A percentile compares a stretch with the other conserved stretches of the same genome.
phyloP scores from a whole-genome alignment of 805 yeast genomes.

The Yarrowia sp. region DNA sequence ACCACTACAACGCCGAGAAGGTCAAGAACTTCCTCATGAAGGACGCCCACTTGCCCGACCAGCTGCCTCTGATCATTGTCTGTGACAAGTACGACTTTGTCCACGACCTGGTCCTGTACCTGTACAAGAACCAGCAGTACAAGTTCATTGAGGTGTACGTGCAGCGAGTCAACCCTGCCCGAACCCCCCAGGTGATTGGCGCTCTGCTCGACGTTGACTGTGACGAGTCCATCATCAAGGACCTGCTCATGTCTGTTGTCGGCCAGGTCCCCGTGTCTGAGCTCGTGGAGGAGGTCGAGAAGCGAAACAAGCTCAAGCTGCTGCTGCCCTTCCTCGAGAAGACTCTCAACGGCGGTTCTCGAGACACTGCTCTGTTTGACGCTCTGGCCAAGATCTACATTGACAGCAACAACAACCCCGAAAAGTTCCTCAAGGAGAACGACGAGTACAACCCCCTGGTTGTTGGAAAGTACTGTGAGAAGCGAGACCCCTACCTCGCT shows the following conservation, averaged over 20 bases:
- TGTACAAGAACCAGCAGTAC: slow-evolving; percentile 93
- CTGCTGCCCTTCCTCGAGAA: slow-evolving; percentile 91
- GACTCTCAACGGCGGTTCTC: slow-evolving; percentile 74
- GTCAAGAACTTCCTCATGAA: slow-evolving; percentile 89
- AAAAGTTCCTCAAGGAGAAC: slow-evolving; percentile 91
- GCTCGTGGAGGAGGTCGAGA: slow-evolving; percentile 91
- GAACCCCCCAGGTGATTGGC: slow-evolving; percentile 95
- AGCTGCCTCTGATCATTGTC: slow-evolving; percentile 91
- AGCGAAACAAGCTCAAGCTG: slow-evolving; percentile 89
- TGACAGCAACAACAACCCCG: slow-evolving; percentile 96
- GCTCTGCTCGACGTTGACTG: slow-evolving; percentile 96
- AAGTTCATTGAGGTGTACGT: slow-evolving; percentile 97
- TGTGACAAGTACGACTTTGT: slow-evolving; percentile 90
- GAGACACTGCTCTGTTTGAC: slow-evolving; percentile 88
- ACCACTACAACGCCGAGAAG: slow-evolving; percentile 92
- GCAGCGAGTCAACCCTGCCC: slow-evolving; percentile 93
- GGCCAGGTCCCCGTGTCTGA: slow-evolving; percentile 93
- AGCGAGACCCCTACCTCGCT: slow-evolving; percentile 97
- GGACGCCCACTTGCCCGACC: slow-evolving; percentile 91
- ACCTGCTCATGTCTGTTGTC: slow-evolving; percentile 74
- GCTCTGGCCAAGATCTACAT: slow-evolving; percentile 96
- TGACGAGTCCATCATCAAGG: slow-evolving; percentile 83
- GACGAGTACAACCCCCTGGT: slow-evolving; percentile 84
- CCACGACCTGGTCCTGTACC: slow-evolving; percentile 87
- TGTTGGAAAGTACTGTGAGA: slow-evolving; percentile 98